Evolutionary conservation across 108 stramenopile genomes (phyloP).

Genomic region (Cyclostephanos tholiformis): DNA sequence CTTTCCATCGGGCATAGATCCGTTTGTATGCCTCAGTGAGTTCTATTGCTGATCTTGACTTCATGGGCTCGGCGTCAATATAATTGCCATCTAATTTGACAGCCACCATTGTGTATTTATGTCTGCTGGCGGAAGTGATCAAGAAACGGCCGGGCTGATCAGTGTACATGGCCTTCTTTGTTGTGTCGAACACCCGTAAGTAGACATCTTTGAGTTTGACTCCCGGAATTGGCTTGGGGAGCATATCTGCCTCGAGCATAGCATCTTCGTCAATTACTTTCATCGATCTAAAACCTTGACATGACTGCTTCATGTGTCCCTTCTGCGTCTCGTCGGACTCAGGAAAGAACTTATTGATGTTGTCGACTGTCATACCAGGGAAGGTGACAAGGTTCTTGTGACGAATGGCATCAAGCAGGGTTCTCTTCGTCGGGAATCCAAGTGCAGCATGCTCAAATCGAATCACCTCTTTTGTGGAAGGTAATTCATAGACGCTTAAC

Average conservation of each 20-base stretch:
- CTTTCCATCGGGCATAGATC: neutral
- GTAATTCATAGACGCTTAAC: conserved; percentile 8
- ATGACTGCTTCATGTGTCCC: neutral
- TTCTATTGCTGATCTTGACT: neutral
- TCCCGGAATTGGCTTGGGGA: too few species aligned
- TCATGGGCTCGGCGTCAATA: conserved; percentile 12
- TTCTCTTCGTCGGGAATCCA: neutral
- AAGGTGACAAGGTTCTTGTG: neutral
- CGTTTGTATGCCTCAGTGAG: conserved; percentile 5
- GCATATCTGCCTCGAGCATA: neutral
- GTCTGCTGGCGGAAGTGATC: neutral
- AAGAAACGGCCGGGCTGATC: conserved; percentile 17
- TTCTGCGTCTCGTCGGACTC: neutral
- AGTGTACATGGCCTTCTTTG: conserved; percentile 2
- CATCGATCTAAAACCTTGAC: neutral
- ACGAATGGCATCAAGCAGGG: neutral
- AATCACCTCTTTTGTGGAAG: neutral
- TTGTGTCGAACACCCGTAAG: neutral
- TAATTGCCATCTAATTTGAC: neutral
- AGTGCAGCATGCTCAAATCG: conserved; percentile 5
- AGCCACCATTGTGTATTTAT: conserved; percentile 13
- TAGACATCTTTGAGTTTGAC: too few species aligned
- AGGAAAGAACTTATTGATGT: neutral
- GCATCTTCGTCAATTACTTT: conserved; percentile 1
- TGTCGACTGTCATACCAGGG: neutral